Percentiles rank a stretch among this genome's conserved stretches.
phyloP scores from a whole-genome alignment of 2,329 filamentous ascomycete genomes.

The Epichloe festucae region DNA sequence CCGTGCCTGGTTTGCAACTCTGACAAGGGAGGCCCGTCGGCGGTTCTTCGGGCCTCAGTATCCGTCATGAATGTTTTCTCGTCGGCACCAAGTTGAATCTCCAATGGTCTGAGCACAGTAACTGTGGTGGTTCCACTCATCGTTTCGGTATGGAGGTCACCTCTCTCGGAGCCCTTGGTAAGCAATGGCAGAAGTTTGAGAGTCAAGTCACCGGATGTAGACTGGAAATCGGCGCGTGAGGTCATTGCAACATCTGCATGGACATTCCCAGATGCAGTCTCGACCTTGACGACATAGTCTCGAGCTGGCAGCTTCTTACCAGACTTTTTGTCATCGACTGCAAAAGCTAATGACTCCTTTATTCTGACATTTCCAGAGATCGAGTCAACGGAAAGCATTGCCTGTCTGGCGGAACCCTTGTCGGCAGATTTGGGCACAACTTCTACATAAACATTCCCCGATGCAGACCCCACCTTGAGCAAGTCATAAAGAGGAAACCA shows the following conservation, averaged over 20 bases:
- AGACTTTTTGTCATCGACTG: constrained; percentile 9
- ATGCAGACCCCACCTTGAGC: constrained; percentile 30
- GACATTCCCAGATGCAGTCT: constrained; percentile 33
- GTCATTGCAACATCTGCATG: constrained; percentile 27
- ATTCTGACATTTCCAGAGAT: constrained; percentile 31
- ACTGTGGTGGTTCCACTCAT: constrained; percentile 30
- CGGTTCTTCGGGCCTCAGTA: constrained; percentile 3
- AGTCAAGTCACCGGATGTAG: constrained; percentile 27
- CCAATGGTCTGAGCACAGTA: constrained; percentile 28
- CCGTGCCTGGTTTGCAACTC: constrained; percentile 28
- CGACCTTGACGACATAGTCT: constrained; percentile 32
- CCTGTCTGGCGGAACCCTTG: constrained; percentile 21
- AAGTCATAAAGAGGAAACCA: constrained; percentile 38
- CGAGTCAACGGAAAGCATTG: constrained; percentile 27
- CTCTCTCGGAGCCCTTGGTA: constrained; percentile 11
- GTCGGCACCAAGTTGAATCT: constrained; percentile 2
- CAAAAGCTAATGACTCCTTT: constrained; percentile 24
- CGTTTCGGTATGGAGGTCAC: constrained; percentile 26
- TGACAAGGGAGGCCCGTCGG: constrained; percentile 16
- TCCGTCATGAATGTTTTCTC: not conserved
- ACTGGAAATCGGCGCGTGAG: constrained; percentile 20
- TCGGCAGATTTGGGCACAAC: constrained; percentile 29
- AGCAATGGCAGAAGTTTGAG: constrained; percentile 32
- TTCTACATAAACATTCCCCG: constrained; percentile 28
- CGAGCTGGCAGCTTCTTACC: constrained; percentile 26